Percentiles rank a stretch among this genome's conserved stretches.
phyloP scores from a whole-genome alignment of 371 early-diverging fungal species.

The Chytridium lagenaria region DNA sequence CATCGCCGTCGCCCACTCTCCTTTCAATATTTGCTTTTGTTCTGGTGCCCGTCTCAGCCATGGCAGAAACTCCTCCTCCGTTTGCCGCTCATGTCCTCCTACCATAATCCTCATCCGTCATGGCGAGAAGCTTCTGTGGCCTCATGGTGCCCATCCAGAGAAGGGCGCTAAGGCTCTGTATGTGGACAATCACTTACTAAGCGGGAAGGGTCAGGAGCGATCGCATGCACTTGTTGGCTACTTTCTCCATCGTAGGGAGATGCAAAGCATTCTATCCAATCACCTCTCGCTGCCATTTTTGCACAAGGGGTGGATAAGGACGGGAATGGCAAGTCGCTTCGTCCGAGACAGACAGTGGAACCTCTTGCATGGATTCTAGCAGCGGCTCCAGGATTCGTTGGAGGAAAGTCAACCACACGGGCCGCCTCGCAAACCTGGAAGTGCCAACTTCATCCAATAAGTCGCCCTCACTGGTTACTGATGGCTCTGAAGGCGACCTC shows the following conservation, averaged over 20 bases:
- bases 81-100: neutral
- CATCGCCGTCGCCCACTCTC: too few species aligned
- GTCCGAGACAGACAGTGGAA: slow-evolving; percentile 45
- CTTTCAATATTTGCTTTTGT: neutral
- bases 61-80: neutral
- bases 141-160: slow-evolving; percentile 31
- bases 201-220: slow-evolving; percentile 53
- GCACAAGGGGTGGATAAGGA: slow-evolving; percentile 50
- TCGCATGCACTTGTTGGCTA: slow-evolving; percentile 52
- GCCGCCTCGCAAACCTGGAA: neutral
- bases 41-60: neutral
- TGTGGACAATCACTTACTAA: slow-evolving; percentile 50
- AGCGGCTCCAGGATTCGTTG: slow-evolving; percentile 10
- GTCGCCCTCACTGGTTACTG: neutral
- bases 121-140: slow-evolving; percentile 56
- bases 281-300: slow-evolving; percentile 45
- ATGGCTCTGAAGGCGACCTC: neutral
- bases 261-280: slow-evolving; percentile 19
- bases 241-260: slow-evolving; percentile 47
- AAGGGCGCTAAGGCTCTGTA: slow-evolving; percentile 36
- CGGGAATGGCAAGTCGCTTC: slow-evolving; percentile 37
- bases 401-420: neutral
- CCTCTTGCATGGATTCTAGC: slow-evolving; percentile 26
- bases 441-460: slow-evolving; percentile 4
- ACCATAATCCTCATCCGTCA: slow-evolving; percentile 54